These are phyloP conservation scores for Populus nigra DNA, from an alignment of 345 rosid genomes.

Conservation along the genomic window DNA sequence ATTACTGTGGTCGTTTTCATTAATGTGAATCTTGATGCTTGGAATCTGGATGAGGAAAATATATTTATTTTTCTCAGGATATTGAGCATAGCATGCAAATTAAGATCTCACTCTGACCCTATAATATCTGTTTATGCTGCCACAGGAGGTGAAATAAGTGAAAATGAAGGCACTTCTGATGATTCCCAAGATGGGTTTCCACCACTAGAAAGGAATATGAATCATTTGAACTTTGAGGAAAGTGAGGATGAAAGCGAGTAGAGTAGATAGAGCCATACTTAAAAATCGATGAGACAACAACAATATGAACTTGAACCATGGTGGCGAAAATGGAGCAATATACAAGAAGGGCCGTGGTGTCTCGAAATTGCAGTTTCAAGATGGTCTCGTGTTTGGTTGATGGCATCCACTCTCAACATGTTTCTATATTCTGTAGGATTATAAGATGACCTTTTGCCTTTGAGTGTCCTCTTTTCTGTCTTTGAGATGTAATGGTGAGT, in stretches of 20 bases:
- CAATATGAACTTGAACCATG: background rate
- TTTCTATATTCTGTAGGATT: no score
- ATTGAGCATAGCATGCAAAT: background rate
- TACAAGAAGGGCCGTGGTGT: background rate
- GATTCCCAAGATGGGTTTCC: slow-evolving; percentile 83
- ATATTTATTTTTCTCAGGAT: background rate
- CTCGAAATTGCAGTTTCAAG: background rate
- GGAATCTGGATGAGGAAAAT: background rate
- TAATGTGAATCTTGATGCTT: background rate
- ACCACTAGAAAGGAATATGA: slow-evolving; percentile 79
- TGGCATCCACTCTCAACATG: background rate
- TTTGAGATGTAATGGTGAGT: no score
- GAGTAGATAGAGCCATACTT: background rate
- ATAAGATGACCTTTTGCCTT: no score
- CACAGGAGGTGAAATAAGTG: slow-evolving; percentile 19
- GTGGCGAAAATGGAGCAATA: background rate
- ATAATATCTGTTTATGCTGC: slow-evolving; percentile 7
- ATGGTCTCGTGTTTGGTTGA: background rate
- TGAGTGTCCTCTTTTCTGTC: no score
- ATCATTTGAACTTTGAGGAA: slow-evolving; percentile 56
- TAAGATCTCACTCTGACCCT: background rate
- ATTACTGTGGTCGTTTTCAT: background rate
- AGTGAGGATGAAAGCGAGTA: slow-evolving; percentile 44
- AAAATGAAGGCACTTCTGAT: slow-evolving; percentile 42
- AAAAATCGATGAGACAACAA: background rate